Evolutionary conservation across 1,139 yeast species (phyloP), one percentile per base, ranked within the genome.

Genomic region (Magnusiomyces suaveolens): DNA sequence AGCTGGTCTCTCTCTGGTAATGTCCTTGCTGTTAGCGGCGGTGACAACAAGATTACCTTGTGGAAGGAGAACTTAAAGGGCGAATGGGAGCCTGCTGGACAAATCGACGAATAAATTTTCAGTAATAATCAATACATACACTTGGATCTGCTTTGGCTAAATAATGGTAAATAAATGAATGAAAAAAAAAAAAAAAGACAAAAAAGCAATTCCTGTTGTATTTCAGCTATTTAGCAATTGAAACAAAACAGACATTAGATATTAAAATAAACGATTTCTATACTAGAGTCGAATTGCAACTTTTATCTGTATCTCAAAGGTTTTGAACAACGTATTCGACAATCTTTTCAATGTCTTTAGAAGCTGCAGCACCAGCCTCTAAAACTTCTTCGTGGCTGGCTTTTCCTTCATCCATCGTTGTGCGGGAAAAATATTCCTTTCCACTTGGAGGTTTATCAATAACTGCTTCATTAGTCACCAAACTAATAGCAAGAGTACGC

Each of bases 1-100:
- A 85, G 95, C 62, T 92, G 98, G 98, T 88, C 97, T 24, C 78
- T 89, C 63, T 84, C 95, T 48, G 99, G 99, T 54, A 92, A 92
- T 69, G 84, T 94, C 48, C 79, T 92, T 65, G 99, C 99, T 2
- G 88, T 92, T 48, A 83, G 94, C 54, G 96, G 97, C 44, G 97
- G 97, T 54, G 97, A 92, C 69, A 90, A 90, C 72, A 88, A 87
- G 72, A 92, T 92, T 50, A 88, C 96, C 46, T 78, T 92, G 69
- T 94, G 97, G 97, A 90, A 89, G 74, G 98, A 94, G 73, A 87
- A 85, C 67, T 75, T 90, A 63, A 83, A 83, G 66, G 97, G 97
- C 53, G 83, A 84, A 66, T 92, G 98, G 98, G 97, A 90, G 72
- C 77, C 88, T 59, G 96, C 97, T 39, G 97, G 97, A 54, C 94